These are phyloP conservation scores for Penicillium decumbens DNA, from an alignment of 2,329 filamentous ascomycete species.

Conservation along the genomic window DNA sequence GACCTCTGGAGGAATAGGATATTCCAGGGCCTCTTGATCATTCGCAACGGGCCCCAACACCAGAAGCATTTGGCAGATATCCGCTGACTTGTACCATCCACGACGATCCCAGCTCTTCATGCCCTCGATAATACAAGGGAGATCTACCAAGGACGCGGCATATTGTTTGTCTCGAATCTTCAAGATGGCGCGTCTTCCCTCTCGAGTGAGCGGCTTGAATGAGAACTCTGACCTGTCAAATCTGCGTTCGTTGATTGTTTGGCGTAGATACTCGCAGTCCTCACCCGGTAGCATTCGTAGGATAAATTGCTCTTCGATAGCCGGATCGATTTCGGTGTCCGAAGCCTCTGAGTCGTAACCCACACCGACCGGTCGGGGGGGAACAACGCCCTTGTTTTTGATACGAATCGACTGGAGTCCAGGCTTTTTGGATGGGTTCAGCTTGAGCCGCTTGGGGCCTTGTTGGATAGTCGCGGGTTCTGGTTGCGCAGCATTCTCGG, in stretches of 20 bases:
- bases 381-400: conserved; percentile 63
- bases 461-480: conserved; percentile 24
- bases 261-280: conserved; percentile 76
- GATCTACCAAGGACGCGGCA: conserved; percentile 72
- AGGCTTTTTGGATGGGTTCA: conserved; percentile 38
- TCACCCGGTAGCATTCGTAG: conserved; percentile 82
- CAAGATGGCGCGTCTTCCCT: conserved; percentile 68
- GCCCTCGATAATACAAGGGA: conserved; percentile 81
- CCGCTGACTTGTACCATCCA: conserved; percentile 80
- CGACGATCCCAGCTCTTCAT: conserved; percentile 94
- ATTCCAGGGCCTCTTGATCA: conserved; percentile 62
- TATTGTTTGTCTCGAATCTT: conserved; percentile 66
- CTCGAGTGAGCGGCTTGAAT: conserved; percentile 68
- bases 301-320: conserved; percentile 84
- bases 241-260: conserved; percentile 69
- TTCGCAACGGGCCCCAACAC: conserved; percentile 65
- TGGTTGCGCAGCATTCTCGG: conserved; percentile 25
- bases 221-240: conserved; percentile 76
- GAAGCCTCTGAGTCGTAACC: conserved; percentile 96
- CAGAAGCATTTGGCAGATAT: conserved; percentile 84
- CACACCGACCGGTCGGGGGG: conserved; percentile 69
- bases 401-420: conserved; percentile 51
- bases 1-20: conserved; percentile 67
- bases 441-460: conserved; percentile 38
- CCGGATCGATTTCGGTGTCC: conserved; percentile 79